Evolutionary conservation across 306 rosid genomes (phyloP).

Genomic region (Ochetophila trinervis): DNA sequence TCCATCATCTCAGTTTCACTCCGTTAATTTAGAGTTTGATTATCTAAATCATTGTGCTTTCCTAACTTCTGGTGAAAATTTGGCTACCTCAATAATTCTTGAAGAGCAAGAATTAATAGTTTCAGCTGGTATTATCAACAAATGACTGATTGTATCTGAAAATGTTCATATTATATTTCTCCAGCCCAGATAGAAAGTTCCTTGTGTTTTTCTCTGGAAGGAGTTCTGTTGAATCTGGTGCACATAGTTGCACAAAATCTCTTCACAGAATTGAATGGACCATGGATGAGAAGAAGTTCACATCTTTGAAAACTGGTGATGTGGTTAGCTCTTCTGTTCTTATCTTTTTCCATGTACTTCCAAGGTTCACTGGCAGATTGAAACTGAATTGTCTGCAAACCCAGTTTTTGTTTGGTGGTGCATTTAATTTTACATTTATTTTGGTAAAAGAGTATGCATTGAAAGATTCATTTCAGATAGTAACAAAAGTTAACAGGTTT

Average conservation of each 20-base stretch:
- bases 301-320: constrained; percentile 47
- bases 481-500: too few relatives aligned
- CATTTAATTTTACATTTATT: not conserved
- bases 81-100: too few relatives aligned
- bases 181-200: constrained; percentile 78
- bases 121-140: not conserved
- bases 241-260: constrained; percentile 74
- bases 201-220: constrained; percentile 75
- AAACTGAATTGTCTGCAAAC: not conserved
- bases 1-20: not conserved
- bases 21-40: not conserved
- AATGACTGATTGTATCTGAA: constrained; percentile 12
- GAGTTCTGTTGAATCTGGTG: constrained; percentile 77
- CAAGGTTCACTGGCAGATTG: too few relatives aligned
- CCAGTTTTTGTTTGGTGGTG: not conserved
- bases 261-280: constrained; percentile 90
- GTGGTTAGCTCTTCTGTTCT: constrained; percentile 44
- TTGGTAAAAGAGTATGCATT: too few relatives aligned
- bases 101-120: not conserved
- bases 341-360: too few relatives aligned
- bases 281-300: constrained; percentile 35
- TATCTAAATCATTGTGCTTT: constrained; percentile 1
- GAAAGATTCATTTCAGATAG: too few relatives aligned
- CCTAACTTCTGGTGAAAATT: not conserved
- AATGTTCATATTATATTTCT: constrained; percentile 20